Evolutionary conservation across 208 protist species (phyloP), one percentile per base, ranked within the genome.

Genomic region (Trypanosoma melophagium): DNA sequence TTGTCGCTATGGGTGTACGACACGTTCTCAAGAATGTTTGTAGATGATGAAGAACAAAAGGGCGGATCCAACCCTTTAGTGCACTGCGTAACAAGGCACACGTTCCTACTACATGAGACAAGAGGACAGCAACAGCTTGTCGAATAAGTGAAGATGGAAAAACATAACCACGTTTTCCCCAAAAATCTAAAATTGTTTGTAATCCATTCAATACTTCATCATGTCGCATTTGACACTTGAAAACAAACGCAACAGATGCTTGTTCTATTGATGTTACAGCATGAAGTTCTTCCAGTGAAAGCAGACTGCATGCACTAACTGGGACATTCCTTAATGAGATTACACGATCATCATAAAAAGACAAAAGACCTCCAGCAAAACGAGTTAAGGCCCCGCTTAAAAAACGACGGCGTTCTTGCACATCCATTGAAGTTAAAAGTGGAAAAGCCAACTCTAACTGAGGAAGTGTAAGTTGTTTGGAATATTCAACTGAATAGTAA

Each of bases 371-470:
- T 17, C 38, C 57, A 14, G 66, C 31, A 51, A 59, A 68, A 31
- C 53, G 61, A 41, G 28, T 60, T 8, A 67, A 4, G 12, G 65
- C 60, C 21, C 28, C 41, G 28, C 50, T 54, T 3, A 72, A 44
- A 58, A 77, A 61, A 19, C 24, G 35, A 10, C 53, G 54, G 58
- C 72, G 72, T 10, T 66, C 66, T n/a, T 66, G 45, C 44, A 60
- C 14, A 38, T 53, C 13, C 19, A 71, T 31, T n/a, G 52, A 35
- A 19, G 58, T 58, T 9, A 77, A 19, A n/a, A 77, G 51, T 45
- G 72, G 72, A 54, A 77, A 77, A 2, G 65, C 72, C 9, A 45
- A 67, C 53, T 77, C 72, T 52, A 77, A 49, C 16, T 77, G 57
- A 38, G 9, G 19, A 58, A 77, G 55, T n/a, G 59, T 67, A 12